Base-by-base conservation (phyloP, 2,329 filamentous ascomycete genomes). In the Microsporum ferrugineum region DNA sequence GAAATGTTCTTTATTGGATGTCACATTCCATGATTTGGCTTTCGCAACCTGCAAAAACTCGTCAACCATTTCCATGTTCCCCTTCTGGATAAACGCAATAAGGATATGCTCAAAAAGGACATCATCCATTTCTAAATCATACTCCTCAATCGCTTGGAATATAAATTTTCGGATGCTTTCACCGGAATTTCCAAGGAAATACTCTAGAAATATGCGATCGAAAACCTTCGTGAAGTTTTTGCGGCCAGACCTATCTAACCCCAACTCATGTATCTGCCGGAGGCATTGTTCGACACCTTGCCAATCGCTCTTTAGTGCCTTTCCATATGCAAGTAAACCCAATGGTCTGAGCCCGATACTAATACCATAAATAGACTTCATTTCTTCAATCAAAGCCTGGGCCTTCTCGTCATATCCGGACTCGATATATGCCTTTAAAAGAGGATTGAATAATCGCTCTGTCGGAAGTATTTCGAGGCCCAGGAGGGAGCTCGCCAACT, bases 141-240 rank as follows among this genome's bases (percentile, higher is more conserved):
- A 75, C 23, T 71, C 67, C 23, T 72, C 68, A 49, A 76, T 69
- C 33, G 68, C 72, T 23, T 66, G 65, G 23, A 71, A 66, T 57
- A 76, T 61, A 47, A 76, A 76, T 7, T 72, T 66, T n/a, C 67
- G 67, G 36, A 73, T 74, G 27, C 71, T 65, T 14, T 60, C 12
- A 0, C 70, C 72, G 2, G 71, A 66, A 61, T 76, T 72, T 29
- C 67, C 68, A 4, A 73, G 67, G 68, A 73, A 76, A 57, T 71
- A 76, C 63, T 76, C 74, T 39, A 76, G 64, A 49, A 76, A 75
- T 49, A 76, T 69, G 29, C 73, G 72, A 60, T 76, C 72, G 56
- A 76, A 76, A 27, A 70, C 66, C 3, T 66, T 66, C 1, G 65
- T 57, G 49, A 76, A 76, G 5, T 59, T 63, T 59, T 45, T 55